Evolutionary conservation across 306 rosid species (phyloP).

Genomic region (Corylus heterophylla): DNA sequence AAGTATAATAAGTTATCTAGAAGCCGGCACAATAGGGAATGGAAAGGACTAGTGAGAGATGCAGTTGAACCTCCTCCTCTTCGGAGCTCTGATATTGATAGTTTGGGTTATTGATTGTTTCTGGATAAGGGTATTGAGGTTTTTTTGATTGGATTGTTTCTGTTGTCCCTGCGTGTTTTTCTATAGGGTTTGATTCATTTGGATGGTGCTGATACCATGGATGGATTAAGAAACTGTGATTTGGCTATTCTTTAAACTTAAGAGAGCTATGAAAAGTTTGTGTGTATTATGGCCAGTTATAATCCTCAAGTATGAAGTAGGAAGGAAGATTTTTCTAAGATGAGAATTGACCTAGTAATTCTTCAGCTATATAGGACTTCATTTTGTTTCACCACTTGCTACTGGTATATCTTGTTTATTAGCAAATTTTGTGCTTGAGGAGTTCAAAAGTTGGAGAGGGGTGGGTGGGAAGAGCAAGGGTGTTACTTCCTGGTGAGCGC

Average conservation of each 20-base stretch:
- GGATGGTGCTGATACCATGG: neutral
- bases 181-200: neutral
- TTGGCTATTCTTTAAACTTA: neutral
- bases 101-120: too few species aligned
- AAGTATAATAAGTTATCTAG: conserved; percentile 48
- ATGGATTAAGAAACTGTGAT: neutral
- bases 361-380: neutral
- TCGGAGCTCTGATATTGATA: conserved; percentile 55
- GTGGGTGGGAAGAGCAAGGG: neutral
- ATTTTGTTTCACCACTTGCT: neutral
- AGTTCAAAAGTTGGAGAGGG: neutral
- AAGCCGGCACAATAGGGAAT: conserved; percentile 70
- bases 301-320: neutral
- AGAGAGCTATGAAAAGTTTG: neutral
- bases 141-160: neutral
- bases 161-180: neutral
- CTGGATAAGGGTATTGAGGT: too few species aligned
- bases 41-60: conserved; percentile 72
- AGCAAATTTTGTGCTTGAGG: neutral
- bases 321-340: neutral
- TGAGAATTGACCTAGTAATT: too few species aligned
- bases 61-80: conserved; percentile 66
- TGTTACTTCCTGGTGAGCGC: neutral
- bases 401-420: neutral
- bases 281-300: neutral